A percentile compares a stretch with the other conserved stretches of the same genome.
These are phyloP conservation scores for Neurospora africana DNA, from an alignment of 495 filamentous ascomycete species.

Conservation along the genomic window DNA sequence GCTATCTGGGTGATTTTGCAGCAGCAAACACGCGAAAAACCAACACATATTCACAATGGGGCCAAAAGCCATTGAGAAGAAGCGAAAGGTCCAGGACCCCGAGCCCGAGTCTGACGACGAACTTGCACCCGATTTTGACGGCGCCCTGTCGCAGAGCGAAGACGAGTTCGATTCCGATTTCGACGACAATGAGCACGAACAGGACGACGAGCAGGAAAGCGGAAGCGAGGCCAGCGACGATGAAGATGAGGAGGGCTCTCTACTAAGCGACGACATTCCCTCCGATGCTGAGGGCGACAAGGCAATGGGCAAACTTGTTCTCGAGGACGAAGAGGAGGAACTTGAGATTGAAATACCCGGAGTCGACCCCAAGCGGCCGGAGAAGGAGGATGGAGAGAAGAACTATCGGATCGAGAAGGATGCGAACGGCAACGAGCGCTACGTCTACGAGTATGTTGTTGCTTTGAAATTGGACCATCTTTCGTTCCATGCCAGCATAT, in stretches of 20 bases:
- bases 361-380: constrained; percentile 21
- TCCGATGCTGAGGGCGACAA: constrained; percentile 41
- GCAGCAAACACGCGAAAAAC: constrained; percentile 11
- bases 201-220: constrained; percentile 5
- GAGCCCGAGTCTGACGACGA: constrained; percentile 26
- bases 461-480: not conserved
- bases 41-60: constrained; percentile 25
- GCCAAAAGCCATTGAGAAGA: constrained; percentile 26
- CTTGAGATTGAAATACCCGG: constrained; percentile 22
- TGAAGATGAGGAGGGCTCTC: constrained; percentile 41
- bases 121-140: constrained; percentile 22
- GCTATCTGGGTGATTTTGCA: not conserved
- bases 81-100: constrained; percentile 32
- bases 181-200: constrained; percentile 14
- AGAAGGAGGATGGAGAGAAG: constrained; percentile 29
- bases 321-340: constrained; percentile 6
- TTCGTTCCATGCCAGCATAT: not conserved
- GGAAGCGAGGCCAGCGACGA: constrained; percentile 16
- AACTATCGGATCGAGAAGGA: constrained; percentile 50
- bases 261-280: constrained; percentile 49
- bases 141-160: constrained; percentile 23
- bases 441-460: constrained; percentile 43
- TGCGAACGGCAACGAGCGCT: constrained; percentile 42
- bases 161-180: constrained; percentile 18
- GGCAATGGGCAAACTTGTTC: constrained; percentile 20